Conservation (phyloP, 148 eudicot species). For the Arbutus unedo region DNA sequence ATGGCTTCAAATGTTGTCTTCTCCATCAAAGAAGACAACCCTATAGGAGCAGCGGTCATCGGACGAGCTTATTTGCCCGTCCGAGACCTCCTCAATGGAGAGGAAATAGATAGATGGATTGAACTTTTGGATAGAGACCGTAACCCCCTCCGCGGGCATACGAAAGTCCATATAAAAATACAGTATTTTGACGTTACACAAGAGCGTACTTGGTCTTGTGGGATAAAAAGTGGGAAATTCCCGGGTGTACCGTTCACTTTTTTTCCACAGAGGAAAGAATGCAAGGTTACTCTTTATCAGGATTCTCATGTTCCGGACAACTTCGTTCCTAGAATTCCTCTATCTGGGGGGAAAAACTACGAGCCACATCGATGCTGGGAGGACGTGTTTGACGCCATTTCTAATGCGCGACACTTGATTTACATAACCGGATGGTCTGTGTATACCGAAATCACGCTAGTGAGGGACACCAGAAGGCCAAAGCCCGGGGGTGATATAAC, state of each 20-base stretch:
- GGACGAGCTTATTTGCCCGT: slow-evolving; percentile 53
- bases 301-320: slow-evolving; percentile 49
- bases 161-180: slow-evolving; percentile 40
- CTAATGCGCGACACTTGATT: slow-evolving; percentile 37
- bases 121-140: slow-evolving; percentile 33
- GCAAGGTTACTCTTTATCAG: slow-evolving; percentile 51
- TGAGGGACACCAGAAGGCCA: slow-evolving; percentile 49
- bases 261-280: slow-evolving; percentile 36
- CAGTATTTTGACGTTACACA: slow-evolving; percentile 37
- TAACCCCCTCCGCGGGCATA: slow-evolving; percentile 32
- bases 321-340: slow-evolving; percentile 48
- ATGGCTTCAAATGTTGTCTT: slow-evolving; percentile 39
- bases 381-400: slow-evolving; percentile 50
- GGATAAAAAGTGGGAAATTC: slow-evolving; percentile 39
- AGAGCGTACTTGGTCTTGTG: slow-evolving; percentile 42
- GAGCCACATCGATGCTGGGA: slow-evolving; percentile 65
- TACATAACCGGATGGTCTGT: slow-evolving; percentile 58
- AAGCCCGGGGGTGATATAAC: slow-evolving; percentile 46
- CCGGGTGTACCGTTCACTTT: slow-evolving; percentile 56
- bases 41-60: slow-evolving; percentile 36
- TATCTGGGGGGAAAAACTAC: slow-evolving; percentile 36
- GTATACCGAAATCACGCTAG: slow-evolving; percentile 33
- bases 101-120: slow-evolving; percentile 43
- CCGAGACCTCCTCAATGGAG: slow-evolving; percentile 30
- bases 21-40: slow-evolving; percentile 44